These are phyloP conservation scores for Phylloporus sp. DNA, from an alignment of 768 basidiomycete genomes.

Conservation along the genomic window DNA sequence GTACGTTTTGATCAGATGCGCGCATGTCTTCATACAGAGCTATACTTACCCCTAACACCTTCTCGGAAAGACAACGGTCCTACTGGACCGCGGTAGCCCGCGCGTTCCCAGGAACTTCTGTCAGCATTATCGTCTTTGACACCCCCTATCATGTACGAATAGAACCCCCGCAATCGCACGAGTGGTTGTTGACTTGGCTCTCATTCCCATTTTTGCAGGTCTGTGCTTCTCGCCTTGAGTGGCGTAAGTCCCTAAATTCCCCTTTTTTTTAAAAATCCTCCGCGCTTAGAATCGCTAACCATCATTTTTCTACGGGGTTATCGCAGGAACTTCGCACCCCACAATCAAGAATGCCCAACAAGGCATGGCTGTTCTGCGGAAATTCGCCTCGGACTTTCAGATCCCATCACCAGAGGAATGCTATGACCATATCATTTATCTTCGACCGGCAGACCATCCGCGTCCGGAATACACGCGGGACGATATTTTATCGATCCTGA, in stretches of 20 bases:
- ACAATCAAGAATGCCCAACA: slow-evolving; percentile 63
- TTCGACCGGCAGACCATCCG: slow-evolving; percentile 35
- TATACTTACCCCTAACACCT: slow-evolving; percentile 1
- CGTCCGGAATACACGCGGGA: slow-evolving; percentile 44
- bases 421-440: slow-evolving; percentile 50
- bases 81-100: slow-evolving; percentile 73
- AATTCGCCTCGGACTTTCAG: slow-evolving; percentile 59
- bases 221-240: slow-evolving; percentile 55
- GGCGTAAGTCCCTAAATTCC: slow-evolving; percentile 44
- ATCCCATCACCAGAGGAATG: slow-evolving; percentile 56
- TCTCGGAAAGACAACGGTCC: slow-evolving; percentile 52
- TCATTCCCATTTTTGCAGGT: slow-evolving; percentile 37
- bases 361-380: slow-evolving; percentile 56
- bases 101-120: slow-evolving; percentile 54
- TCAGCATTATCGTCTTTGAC: slow-evolving; percentile 77
- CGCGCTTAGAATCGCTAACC: slow-evolving; percentile 8
- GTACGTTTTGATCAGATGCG: slow-evolving; percentile 39
- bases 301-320: slow-evolving; percentile 4
- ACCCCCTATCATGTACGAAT: slow-evolving; percentile 65
- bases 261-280: slow-evolving; percentile 1
- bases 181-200: slow-evolving; percentile 13
- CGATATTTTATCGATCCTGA: slow-evolving; percentile 49
- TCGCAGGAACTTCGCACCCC: slow-evolving; percentile 64
- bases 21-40: not conserved
- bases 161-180: not conserved